Evolutionary conservation across 2,329 filamentous ascomycete species (phyloP).

Genomic region (Aspergillus sp.): DNA sequence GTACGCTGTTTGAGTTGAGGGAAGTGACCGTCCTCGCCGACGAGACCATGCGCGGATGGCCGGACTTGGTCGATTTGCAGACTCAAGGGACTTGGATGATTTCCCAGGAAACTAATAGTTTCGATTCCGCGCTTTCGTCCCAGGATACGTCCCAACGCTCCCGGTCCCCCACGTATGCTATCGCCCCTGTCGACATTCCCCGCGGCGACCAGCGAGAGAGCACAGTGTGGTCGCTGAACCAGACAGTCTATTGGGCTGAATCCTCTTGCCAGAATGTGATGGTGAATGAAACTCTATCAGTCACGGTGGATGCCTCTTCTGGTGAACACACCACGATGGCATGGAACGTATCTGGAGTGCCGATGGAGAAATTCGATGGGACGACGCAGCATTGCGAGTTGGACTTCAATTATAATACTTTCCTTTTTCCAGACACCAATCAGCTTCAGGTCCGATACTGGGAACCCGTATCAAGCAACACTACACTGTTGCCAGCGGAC

Average conservation of each 20-base stretch:
- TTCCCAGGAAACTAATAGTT: conserved; percentile 18
- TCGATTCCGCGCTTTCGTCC: conserved; percentile 15
- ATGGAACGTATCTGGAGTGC: conserved; percentile 22
- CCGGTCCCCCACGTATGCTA: conserved; percentile 21
- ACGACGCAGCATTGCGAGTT: conserved; percentile 14
- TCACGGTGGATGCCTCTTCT: conserved; percentile 14
- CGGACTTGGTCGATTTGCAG: conserved; percentile 17
- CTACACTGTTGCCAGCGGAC: conserved; percentile 4
- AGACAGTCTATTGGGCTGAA: conserved; percentile 26
- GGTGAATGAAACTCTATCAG: conserved; percentile 12
- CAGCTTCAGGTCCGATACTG: conserved; percentile 28
- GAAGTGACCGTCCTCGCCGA: conserved; percentile 16
- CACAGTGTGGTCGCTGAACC: conserved; percentile 25
- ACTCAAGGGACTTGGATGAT: conserved; percentile 25
- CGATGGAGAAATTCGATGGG: conserved; percentile 10
- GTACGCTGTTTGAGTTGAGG: conserved; percentile 24
- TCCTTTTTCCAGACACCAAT: conserved; percentile 21
- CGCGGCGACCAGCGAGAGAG: conserved; percentile 12
- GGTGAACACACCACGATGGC: conserved; percentile 12
- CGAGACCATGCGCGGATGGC: conserved; percentile 22
- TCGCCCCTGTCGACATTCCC: conserved; percentile 26
- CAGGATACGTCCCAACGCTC: conserved; percentile 13
- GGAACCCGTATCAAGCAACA: conserved; percentile 20
- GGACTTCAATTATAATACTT: conserved; percentile 23
- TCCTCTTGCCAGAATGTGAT: conserved; percentile 16